Evolutionary conservation across 805 yeast genomes (phyloP).

Genomic region (Cyberlindnera bimundalis): DNA sequence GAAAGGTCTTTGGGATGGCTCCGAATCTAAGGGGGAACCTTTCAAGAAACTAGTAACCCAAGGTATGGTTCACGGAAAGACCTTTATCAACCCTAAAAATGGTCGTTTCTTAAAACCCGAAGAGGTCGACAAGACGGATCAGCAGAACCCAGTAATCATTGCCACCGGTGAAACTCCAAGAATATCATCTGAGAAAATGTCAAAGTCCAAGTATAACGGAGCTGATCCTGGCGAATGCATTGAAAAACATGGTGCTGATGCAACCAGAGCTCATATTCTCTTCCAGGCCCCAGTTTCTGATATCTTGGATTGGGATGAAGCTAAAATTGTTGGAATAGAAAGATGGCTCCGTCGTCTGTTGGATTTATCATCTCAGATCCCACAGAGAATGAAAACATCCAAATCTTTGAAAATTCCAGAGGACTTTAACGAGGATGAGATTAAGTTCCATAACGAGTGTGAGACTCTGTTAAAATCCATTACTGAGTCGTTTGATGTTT

Average conservation of each 20-base stretch:
- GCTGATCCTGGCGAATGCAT: constrained; percentile 85
- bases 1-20: constrained; percentile 67
- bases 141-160: constrained; percentile 42
- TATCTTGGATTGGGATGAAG: constrained; percentile 84
- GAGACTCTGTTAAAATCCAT: constrained; percentile 47
- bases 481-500: constrained; percentile 54
- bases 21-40: constrained; percentile 67
- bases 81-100: constrained; percentile 65
- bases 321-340: constrained; percentile 79
- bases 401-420: neutral
- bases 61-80: constrained; percentile 97
- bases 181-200: constrained; percentile 85
- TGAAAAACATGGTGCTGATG: constrained; percentile 80
- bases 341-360: constrained; percentile 76
- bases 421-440: constrained; percentile 41
- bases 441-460: constrained; percentile 53
- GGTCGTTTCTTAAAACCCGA: constrained; percentile 78
- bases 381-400: constrained; percentile 7
- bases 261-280: constrained; percentile 87
- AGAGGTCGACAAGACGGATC: constrained; percentile 51
- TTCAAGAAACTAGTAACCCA: constrained; percentile 78
- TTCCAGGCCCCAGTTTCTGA: constrained; percentile 90
- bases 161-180: constrained; percentile 49
- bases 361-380: constrained; percentile 19
- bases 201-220: constrained; percentile 93